Evolutionary conservation across 1,284 basidiomycete species (phyloP).

Genomic region (Wolfiporia cocos): DNA sequence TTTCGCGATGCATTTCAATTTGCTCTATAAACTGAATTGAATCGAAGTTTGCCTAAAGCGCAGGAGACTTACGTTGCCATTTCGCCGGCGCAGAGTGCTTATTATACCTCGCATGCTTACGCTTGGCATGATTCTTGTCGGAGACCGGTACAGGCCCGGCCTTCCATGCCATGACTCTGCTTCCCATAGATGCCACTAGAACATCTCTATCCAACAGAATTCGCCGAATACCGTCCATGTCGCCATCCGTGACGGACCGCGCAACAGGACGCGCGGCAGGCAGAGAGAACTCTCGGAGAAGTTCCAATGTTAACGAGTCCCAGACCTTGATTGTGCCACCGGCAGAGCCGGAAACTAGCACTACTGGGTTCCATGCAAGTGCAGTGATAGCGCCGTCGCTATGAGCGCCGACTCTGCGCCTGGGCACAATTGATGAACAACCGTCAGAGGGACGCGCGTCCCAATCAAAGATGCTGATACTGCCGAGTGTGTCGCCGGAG

Average conservation of each 20-base stretch:
- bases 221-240: conserved; percentile 47
- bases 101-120: conserved; percentile 30
- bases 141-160: conserved; percentile 40
- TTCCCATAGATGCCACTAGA: conserved; percentile 59
- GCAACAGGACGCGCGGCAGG: conserved; percentile 34
- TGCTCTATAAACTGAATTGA: no score
- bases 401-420: conserved; percentile 52
- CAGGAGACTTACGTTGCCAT: conserved; percentile 41
- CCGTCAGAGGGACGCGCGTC: conserved; percentile 13
- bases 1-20: conserved; percentile 59
- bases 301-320: conserved; percentile 59
- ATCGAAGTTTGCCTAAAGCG: no score
- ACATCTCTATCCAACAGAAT: conserved; percentile 62
- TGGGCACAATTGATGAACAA: conserved; percentile 20
- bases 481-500: conserved; percentile 53
- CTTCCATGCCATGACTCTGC: conserved; percentile 64
- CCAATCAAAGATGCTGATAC: conserved; percentile 57
- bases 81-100: conserved; percentile 34
- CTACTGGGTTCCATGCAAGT: conserved; percentile 51
- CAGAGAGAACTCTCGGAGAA: conserved; percentile 46
- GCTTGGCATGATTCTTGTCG: conserved; percentile 26
- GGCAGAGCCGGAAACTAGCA: conserved; percentile 59
- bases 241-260: conserved; percentile 30
- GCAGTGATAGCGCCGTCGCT: conserved; percentile 54
- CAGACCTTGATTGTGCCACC: conserved; percentile 60